These are phyloP conservation scores for Phaeodactylum tricornutum DNA, from an alignment of 108 stramenopile species.

Conservation along the genomic window DNA sequence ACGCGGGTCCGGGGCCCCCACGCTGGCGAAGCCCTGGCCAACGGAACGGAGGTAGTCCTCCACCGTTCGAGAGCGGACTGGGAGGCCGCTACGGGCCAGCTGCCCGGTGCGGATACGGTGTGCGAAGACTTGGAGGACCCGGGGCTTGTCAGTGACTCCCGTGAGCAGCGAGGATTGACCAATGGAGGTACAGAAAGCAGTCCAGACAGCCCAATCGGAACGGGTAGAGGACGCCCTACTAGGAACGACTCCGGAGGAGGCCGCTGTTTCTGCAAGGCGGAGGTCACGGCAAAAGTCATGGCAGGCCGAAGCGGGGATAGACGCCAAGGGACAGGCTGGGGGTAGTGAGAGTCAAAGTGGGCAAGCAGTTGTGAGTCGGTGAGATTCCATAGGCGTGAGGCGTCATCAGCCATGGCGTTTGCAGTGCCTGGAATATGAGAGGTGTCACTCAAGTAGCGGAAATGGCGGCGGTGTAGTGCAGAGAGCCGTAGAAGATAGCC, in stretches of 20 bases:
- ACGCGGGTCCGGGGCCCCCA: constrained; percentile 23
- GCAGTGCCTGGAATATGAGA: constrained; percentile 14
- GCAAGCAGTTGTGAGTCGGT: constrained; percentile 9
- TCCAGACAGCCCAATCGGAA: constrained; percentile 9
- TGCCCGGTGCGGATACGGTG: constrained; percentile 10
- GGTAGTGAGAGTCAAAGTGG: constrained; percentile 16
- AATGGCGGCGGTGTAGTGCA: constrained; percentile 20
- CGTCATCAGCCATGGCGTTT: constrained; percentile 20
- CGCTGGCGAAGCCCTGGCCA: constrained; percentile 15
- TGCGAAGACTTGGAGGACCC: constrained; percentile 32
- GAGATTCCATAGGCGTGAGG: constrained; percentile 14
- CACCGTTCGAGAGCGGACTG: constrained; percentile 18
- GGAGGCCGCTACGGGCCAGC: constrained; percentile 12
- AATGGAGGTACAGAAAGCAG: not conserved
- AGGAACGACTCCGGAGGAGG: constrained; percentile 4
- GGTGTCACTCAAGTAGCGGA: constrained; percentile 18
- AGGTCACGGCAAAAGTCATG: constrained; percentile 13
- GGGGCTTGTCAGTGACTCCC: constrained; percentile 11
- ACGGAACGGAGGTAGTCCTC: constrained; percentile 10
- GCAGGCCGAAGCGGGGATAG: constrained; percentile 6
- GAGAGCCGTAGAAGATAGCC: constrained; percentile 32
- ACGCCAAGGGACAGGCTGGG: constrained; percentile 19
- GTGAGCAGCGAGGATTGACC: constrained; percentile 18
- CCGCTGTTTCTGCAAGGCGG: constrained; percentile 9
- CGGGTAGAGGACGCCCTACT: not conserved